Conservation (phyloP, 805 yeast genomes). For the Wickerhamiella dianesei region DNA sequence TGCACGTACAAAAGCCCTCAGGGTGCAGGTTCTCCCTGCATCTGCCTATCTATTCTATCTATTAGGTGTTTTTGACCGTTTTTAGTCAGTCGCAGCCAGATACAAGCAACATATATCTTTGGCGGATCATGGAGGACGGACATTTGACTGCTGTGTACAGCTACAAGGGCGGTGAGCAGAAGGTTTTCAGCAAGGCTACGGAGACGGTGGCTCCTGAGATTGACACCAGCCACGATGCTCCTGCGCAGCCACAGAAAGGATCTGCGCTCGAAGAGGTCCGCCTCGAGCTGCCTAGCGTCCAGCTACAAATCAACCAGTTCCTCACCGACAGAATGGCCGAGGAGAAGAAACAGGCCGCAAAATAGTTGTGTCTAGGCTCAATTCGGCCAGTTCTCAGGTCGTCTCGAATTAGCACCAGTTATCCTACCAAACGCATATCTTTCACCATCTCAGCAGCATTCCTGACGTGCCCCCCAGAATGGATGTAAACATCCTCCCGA, state of each 20-base stretch:
- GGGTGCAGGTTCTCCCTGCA: neutral
- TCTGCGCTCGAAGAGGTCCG: conserved; percentile 15
- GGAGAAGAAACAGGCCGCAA: conserved; percentile 1
- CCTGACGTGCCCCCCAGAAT: too few relatives aligned
- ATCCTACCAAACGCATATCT: neutral
- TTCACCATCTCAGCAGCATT: neutral
- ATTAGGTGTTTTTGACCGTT: too few relatives aligned
- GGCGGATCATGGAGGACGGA: neutral
- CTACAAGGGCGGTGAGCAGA: conserved; percentile 6
- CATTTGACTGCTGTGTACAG: conserved; percentile 9
- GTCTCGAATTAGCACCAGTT: too few relatives aligned
- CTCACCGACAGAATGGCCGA: conserved; percentile 14
- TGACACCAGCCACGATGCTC: conserved; percentile 16
- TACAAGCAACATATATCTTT: too few relatives aligned
- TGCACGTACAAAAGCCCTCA: neutral
- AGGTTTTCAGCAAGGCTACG: conserved; percentile 7
- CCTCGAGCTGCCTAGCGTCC: conserved; percentile 15
- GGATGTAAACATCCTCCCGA: too few relatives aligned
- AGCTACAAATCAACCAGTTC: conserved; percentile 17
- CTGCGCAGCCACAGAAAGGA: conserved; percentile 8
- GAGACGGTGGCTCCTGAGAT: conserved; percentile 1
- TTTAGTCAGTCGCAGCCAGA: too few relatives aligned
- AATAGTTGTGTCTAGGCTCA: too few relatives aligned
- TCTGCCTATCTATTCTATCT: neutral
- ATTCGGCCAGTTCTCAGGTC: too few relatives aligned